Conservation (phyloP, 164 flowering plant species). For the Malania oleifera region DNA sequence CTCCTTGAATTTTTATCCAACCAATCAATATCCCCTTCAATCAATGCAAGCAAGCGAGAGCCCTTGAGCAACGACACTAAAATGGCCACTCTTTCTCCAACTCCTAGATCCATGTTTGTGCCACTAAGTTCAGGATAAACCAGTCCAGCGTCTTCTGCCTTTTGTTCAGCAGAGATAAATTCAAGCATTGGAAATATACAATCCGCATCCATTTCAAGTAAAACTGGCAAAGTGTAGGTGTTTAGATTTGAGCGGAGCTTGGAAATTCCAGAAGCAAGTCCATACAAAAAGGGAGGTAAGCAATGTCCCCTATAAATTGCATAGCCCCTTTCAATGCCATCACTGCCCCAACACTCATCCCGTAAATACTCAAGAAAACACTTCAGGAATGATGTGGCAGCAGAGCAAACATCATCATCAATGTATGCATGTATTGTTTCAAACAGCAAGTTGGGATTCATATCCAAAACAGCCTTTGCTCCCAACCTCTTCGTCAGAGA, state of each 20-base stretch:
- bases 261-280: constrained; percentile 82
- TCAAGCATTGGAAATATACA: constrained; percentile 85
- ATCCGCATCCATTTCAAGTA: constrained; percentile 83
- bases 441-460: constrained; percentile 57
- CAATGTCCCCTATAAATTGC: constrained; percentile 53
- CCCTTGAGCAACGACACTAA: constrained; percentile 87
- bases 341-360: constrained; percentile 89
- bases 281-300: constrained; percentile 71
- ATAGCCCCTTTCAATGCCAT: constrained; percentile 84
- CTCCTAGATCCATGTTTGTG: constrained; percentile 29
- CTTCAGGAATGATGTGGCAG: constrained; percentile 83
- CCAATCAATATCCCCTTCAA: constrained; percentile 90
- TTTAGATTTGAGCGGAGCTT: constrained; percentile 88
- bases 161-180: constrained; percentile 48
- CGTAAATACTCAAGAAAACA: constrained; percentile 85
- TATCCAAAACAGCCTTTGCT: constrained; percentile 58
- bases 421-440: constrained; percentile 64
- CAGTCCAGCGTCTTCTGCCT: constrained; percentile 28
- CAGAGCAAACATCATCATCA: constrained; percentile 96
- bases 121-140: constrained; percentile 29
- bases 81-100: constrained; percentile 77
- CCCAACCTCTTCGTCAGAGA: constrained; percentile 91
- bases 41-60: constrained; percentile 73
- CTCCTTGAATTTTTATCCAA: constrained; percentile 14
- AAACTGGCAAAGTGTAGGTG: constrained; percentile 76